These are phyloP conservation scores for Pezicula neosporulosa DNA, from an alignment of 2,329 filamentous ascomycete species.

Conservation along the genomic window DNA sequence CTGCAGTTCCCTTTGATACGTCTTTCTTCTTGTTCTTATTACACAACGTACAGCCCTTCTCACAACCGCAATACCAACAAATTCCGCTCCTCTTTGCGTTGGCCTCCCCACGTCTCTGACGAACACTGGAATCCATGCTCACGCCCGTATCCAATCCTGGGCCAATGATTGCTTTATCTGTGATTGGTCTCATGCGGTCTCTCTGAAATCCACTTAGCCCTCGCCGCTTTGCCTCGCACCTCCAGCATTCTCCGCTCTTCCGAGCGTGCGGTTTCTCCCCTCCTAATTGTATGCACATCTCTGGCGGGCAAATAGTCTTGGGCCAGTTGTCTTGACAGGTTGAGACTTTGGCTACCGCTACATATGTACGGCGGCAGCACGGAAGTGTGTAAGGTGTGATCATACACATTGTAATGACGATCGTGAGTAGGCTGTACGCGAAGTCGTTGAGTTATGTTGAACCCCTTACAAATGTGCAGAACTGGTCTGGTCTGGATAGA, in stretches of 20 bases:
- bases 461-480: neutral
- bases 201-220: constrained; percentile 4
- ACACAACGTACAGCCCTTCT: too few species aligned
- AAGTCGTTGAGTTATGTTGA: neutral
- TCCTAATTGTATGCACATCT: constrained; percentile 19
- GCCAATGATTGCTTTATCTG: constrained; percentile 19
- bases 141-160: constrained; percentile 10
- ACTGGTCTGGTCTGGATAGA: neutral
- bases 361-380: constrained; percentile 22
- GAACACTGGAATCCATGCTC: neutral
- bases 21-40: too few species aligned
- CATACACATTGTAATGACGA: constrained; percentile 18
- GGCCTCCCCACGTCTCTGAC: neutral
- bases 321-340: constrained; percentile 22
- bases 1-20: too few species aligned
- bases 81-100: neutral
- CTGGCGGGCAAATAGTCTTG: constrained; percentile 20
- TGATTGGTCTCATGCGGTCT: constrained; percentile 17
- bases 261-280: constrained; percentile 6
- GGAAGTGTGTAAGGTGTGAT: constrained; percentile 16
- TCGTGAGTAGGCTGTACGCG: neutral
- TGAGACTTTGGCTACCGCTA: constrained; percentile 13
- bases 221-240: constrained; percentile 14
- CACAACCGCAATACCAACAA: neutral
- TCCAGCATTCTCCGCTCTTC: constrained; percentile 18